Conservation (phyloP, 2,329 filamentous ascomycete genomes). For the Trichophyton schoenleinii region DNA sequence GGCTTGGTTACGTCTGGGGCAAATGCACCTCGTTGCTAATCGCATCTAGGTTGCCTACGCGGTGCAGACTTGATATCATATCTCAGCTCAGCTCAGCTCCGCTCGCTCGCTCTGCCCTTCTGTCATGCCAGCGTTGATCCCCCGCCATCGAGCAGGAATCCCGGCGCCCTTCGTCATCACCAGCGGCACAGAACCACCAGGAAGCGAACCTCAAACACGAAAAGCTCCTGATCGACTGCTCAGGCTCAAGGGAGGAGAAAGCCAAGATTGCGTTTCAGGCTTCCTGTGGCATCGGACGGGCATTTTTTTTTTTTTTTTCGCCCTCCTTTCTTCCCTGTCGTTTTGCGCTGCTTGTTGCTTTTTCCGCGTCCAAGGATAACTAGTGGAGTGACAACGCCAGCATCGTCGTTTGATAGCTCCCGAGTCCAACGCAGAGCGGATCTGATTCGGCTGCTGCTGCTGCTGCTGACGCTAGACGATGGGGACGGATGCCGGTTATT, state of each 20-base stretch:
- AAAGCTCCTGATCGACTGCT: not conserved
- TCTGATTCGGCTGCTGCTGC: not conserved
- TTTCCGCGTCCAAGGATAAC: not conserved
- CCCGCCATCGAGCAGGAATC: not conserved
- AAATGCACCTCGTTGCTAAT: not conserved
- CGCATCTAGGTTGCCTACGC: not conserved
- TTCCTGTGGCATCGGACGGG: not conserved
- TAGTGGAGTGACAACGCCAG: not conserved
- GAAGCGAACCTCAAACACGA: not conserved
- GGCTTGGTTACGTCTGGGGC: not conserved
- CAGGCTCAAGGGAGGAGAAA: not conserved
- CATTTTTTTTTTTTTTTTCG: not conserved
- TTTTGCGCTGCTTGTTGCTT: not conserved
- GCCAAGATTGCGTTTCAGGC: conserved; percentile 1
- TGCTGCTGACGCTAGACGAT: not conserved
- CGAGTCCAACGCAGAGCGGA: not conserved
- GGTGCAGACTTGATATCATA: not conserved
- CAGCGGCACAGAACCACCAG: not conserved
- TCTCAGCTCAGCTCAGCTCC: not conserved
- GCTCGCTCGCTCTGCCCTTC: not conserved
- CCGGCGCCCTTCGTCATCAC: not conserved
- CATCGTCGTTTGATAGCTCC: not conserved
- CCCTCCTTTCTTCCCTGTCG: not conserved
- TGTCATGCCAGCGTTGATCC: not conserved
- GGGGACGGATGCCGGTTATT: not conserved